Base-by-base conservation (phyloP, 1,139 yeast species). In the Zygoascus sp. region DNA sequence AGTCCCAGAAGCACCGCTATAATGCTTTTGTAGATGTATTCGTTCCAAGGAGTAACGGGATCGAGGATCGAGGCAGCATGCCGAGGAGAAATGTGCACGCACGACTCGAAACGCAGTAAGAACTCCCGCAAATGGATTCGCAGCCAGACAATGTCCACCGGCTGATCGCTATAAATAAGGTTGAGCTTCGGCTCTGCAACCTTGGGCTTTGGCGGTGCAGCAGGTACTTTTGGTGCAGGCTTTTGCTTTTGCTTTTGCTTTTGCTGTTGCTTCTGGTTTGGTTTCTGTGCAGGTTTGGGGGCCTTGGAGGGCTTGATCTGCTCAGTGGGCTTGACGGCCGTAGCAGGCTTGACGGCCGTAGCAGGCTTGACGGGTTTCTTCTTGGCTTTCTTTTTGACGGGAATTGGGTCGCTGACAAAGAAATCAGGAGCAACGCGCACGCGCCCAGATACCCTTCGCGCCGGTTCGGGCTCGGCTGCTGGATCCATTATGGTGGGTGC, bases 31-130 rank as follows among this genome's bases (percentile, higher is more conserved):
- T 57, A 64, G 40, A 67, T 55, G 44, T 59, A 60, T 47, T 61
- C 68, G 46, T 59, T 59, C 72, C 73, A 68, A 9, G 59, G 61
- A 20, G 53, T 53, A 9, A 62, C 54, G 15, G 68, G 67, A 48
- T 68, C 71, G 49, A 67, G 66, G 34, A 68, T 52, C 2, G 59
- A 49, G 5, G 59, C 52, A 2, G 61, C 55, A 46, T 65, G 65
- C 44, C 69, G 58, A 15, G 62, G 51, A 3, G 70, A 66, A 34
- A 67, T 52, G 20, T 64, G 56, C 44, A 67, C 64, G 25, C 64
- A 58, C 47, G 60, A 59, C 49, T 68, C 70, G 49, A 66, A 61
- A 23, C 64, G 50, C 20, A 61, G 48, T 16, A 58, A 49, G 47
- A 60, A 60, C 46, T 61, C 65, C 2, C 65, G 56, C 15, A 61